Conservation (phyloP, 805 yeast genomes). For the Cyberlindnera americana region DNA sequence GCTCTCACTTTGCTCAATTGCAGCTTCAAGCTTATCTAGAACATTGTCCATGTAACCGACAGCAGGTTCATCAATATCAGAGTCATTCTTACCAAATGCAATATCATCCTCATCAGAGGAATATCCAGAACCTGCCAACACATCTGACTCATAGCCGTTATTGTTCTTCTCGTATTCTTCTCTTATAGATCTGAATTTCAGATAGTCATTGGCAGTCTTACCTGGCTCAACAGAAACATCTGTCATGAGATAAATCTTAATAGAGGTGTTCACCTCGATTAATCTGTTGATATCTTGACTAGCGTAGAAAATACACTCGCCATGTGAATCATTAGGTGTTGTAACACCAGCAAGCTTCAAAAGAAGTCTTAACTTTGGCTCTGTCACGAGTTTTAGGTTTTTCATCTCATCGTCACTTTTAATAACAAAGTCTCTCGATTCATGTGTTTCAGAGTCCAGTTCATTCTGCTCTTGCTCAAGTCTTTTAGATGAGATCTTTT, state of each 20-base stretch:
- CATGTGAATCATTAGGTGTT: conserved; percentile 38
- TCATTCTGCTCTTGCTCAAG: conserved; percentile 14
- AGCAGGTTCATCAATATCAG: conserved; percentile 15
- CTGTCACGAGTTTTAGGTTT: conserved; percentile 36
- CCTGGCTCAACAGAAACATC: conserved; percentile 36
- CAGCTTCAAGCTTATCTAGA: conserved; percentile 20
- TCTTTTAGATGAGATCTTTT: conserved; percentile 29
- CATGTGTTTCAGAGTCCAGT: background rate
- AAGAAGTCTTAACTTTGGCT: conserved; percentile 47
- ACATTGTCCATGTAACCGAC: conserved; percentile 20
- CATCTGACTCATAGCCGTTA: conserved; percentile 29
- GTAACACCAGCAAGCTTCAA: conserved; percentile 44
- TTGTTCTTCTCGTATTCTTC: conserved; percentile 35
- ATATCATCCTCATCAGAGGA: conserved; percentile 36
- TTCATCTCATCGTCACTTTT: conserved; percentile 20
- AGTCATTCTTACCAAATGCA: conserved; percentile 30
- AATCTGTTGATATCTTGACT: conserved; percentile 32
- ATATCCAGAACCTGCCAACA: conserved; percentile 14
- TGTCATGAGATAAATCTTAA: conserved; percentile 40
- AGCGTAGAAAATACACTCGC: conserved; percentile 37
- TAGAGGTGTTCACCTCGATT: conserved; percentile 32
- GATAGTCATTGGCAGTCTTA: conserved; percentile 32
- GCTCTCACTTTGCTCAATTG: conserved; percentile 9
- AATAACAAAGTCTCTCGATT: conserved; percentile 6
- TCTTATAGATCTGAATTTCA: conserved; percentile 31